Percentiles rank a stretch among this genome's conserved stretches.
Conservation (phyloP, 1,139 yeast genomes). For the Diutina rugosa region DNA sequence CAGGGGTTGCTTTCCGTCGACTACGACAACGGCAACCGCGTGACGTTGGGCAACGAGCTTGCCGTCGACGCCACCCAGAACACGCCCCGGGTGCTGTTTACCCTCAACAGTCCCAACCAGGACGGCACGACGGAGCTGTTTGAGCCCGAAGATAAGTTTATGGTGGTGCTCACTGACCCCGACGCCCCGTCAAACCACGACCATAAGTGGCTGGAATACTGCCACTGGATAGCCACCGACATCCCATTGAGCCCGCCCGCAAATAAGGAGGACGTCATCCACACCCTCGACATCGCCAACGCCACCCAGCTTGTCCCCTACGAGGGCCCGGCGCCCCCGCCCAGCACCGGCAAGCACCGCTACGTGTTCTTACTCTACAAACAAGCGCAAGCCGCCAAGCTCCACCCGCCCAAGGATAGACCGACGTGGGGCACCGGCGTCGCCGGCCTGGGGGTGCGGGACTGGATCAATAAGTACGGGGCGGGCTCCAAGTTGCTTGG, state of each 20-base stretch:
- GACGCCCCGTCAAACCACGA: constrained; percentile 84
- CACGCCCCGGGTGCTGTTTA: constrained; percentile 53
- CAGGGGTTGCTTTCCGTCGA: constrained; percentile 35
- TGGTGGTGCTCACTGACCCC: constrained; percentile 78
- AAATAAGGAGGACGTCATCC: background rate
- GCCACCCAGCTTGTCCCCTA: constrained; percentile 20
- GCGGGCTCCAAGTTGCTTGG: constrained; percentile 52
- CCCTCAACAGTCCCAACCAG: constrained; percentile 36
- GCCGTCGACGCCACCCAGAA: constrained; percentile 52
- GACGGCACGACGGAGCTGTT: constrained; percentile 17
- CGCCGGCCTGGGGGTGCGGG: constrained; percentile 64
- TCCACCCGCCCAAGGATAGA: constrained; percentile 40
- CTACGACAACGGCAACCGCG: constrained; percentile 43
- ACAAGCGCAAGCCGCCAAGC: constrained; percentile 31
- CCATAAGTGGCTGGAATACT: constrained; percentile 79
- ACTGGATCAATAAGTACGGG: constrained; percentile 55
- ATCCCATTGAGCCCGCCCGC: constrained; percentile 19
- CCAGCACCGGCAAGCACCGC: constrained; percentile 70
- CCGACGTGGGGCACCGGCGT: constrained; percentile 78
- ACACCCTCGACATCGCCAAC: background rate
- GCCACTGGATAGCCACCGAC: constrained; percentile 64
- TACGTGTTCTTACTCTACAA: constrained; percentile 66
- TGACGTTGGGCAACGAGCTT: constrained; percentile 70
- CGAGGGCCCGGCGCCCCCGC: constrained; percentile 78
- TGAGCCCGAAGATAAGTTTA: constrained; percentile 35